Evolutionary conservation across 2,329 filamentous ascomycete genomes (phyloP).

Genomic region (Fusarium dlaminii): DNA sequence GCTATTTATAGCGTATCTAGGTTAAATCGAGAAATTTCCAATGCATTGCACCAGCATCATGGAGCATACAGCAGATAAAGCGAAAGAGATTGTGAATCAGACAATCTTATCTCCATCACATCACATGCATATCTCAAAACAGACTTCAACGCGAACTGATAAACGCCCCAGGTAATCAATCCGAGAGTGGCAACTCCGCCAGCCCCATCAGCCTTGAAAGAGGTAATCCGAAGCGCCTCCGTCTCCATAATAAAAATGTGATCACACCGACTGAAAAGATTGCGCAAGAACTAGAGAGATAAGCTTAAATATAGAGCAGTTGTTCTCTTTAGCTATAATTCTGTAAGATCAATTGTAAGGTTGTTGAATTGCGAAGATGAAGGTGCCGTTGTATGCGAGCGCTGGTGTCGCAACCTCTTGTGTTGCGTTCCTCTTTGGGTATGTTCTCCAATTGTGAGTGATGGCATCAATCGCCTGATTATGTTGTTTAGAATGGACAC

Average conservation of each 20-base stretch:
- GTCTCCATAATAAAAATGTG: constrained; percentile 33
- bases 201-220: constrained; percentile 15
- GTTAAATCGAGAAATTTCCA: background rate
- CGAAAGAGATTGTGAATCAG: rapidly evolving
- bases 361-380: background rate
- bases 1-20: background rate
- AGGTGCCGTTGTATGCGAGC: constrained; percentile 43
- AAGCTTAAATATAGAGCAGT: background rate
- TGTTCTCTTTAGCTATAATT: background rate
- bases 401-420: constrained; percentile 45
- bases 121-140: background rate
- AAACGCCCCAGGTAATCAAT: background rate
- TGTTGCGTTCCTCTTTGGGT: constrained; percentile 48
- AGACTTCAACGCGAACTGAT: background rate
- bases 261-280: constrained; percentile 30
- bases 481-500: constrained; percentile 46
- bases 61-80: background rate
- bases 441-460: background rate
- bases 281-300: background rate
- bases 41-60: background rate
- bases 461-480: background rate
- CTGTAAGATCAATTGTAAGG: background rate
- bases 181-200: constrained; percentile 20
- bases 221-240: constrained; percentile 19
- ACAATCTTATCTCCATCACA: background rate